Evolutionary conservation across 306 rosid genomes (phyloP), one percentile per base, ranked within the genome.

Genomic region (Hippophae tibetana): DNA sequence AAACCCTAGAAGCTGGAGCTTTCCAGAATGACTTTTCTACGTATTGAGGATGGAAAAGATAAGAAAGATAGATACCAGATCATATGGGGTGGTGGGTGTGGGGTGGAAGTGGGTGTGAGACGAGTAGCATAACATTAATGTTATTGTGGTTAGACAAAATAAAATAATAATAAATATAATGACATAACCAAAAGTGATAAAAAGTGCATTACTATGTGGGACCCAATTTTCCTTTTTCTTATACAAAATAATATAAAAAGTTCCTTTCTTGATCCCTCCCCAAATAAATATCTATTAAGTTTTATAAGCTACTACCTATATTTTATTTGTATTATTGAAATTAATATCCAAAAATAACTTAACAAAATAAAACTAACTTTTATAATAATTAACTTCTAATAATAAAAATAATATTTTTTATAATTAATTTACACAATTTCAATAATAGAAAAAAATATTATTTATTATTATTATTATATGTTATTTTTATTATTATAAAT

Each of bases 201-300:
- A 82, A 86, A 82, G 85, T 71, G 86, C 81, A 76, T 64, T 73
- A 56, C 73, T 64, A 43, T 51, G 85, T 78, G 86, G 94, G 87
- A 27, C 85, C 85, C 57, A 3, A 10, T 5, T 67, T 74, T 76
- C 48, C 83, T 52, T 78, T 78, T 80, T 84, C 78, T 8, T 9
- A 70, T 67, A 72, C 80, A 60, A 69, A 47, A 75, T 68, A 60
- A 69, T 43, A 75, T 68, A 69, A 78, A 80, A 78, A 55, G 77
- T 66, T 70, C 67, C 70, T 57, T 67, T 56, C 54, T 68, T 84
- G 77, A 76, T 25, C 72, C 81, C 80, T 8, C 55, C 76, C 54
- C 31, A 43, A 50, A 52, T 40, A 56, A 47, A 71, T 12, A 27
- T 23, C 49, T 23, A 40, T 62, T 9, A 31, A 42, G 5, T 43